Conservation (phyloP, 1,284 basidiomycete species). For the Cutaneotrichosporon curvatum region DNA sequence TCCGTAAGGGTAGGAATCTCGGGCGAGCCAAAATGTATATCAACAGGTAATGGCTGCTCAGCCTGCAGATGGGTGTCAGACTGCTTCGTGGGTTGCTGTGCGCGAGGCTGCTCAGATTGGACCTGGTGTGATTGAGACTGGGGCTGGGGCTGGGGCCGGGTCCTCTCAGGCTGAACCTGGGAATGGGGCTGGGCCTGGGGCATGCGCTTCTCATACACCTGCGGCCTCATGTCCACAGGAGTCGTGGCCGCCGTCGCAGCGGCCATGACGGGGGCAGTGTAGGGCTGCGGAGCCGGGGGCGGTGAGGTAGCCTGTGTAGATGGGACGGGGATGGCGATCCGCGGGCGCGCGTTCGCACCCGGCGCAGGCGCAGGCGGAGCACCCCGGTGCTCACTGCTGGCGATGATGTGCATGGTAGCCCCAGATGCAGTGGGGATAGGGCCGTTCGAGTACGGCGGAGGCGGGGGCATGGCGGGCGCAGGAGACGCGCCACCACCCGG, state of each 20-base stretch:
- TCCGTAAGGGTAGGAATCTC: background rate
- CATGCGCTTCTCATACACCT: too few species aligned
- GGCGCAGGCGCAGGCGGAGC: background rate
- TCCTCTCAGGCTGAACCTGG: too few species aligned
- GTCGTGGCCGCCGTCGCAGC: constrained; percentile 2
- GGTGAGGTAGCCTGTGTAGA: background rate
- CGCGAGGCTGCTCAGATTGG: too few species aligned
- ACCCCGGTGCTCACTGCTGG: background rate
- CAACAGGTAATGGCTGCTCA: background rate
- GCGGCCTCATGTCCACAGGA: background rate
- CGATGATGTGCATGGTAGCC: constrained; percentile 1
- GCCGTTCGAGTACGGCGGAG: too few species aligned
- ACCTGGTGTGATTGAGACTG: too few species aligned
- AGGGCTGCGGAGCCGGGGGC: constrained; percentile 2
- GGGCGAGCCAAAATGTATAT: background rate
- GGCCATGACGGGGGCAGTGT: constrained; percentile 3
- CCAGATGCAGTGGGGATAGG: background rate
- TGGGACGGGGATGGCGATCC: too few species aligned
- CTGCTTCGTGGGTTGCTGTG: too few species aligned
- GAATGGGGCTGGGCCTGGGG: background rate
- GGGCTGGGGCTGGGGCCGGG: too few species aligned
- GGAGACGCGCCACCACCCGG: too few species aligned
- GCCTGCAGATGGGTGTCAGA: too few species aligned
- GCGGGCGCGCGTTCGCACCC: background rate
- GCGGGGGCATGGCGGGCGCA: too few species aligned